Base-by-base conservation (phyloP, 2,329 filamentous ascomycete species). In the Trichoderma koningiopsis region DNA sequence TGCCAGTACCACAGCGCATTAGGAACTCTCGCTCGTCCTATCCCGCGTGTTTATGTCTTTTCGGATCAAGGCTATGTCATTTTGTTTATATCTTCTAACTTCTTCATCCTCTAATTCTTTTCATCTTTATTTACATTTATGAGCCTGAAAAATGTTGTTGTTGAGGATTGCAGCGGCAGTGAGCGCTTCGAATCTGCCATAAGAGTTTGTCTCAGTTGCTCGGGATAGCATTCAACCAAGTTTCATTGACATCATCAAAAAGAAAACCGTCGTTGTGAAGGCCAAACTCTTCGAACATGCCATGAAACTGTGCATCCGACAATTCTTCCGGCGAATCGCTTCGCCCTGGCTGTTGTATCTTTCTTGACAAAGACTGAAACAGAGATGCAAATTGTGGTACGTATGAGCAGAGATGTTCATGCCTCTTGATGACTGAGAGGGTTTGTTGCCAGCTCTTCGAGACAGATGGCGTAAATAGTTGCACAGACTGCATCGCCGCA, bases 401-500 rank as follows among this genome's bases (percentile, higher is more conserved):
- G 24, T 62, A 62, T 1, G 19, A 22, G 3, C 59, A 47, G 19
- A 62, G 59, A 19, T 62, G 59, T 29, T 62, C 59, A 52, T 62
- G 59, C 11, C 40, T 49, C 40, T 62, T 62, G 43, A 62, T 33
- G 24, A 19, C 29, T 33, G 59, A 49, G 16, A 62, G 40, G 22
- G 43, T 52, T 22, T 62, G 59, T 8, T 62, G 59, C 59, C 59
- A 62, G 59, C 59, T 62, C 24, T 52, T 40, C 3, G 59, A 62
- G 7, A 62, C 59, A 4, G 59, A 29, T 40, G 47, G 24, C 24
- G 59, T 62, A 8, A 62, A 62, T 19, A 62, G n/a, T 24, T 49
- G 29, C 6, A 14, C 40, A 1, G 59, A 62, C 6, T 62, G 59
- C 59, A 62, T 62, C 13, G 59, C 59, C 29, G 59, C 59, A 19